Percentiles rank a stretch among this genome's conserved stretches.
These are phyloP conservation scores for Strobilomyces echinocephalus DNA, from an alignment of 768 basidiomycete species.

Conservation along the genomic window DNA sequence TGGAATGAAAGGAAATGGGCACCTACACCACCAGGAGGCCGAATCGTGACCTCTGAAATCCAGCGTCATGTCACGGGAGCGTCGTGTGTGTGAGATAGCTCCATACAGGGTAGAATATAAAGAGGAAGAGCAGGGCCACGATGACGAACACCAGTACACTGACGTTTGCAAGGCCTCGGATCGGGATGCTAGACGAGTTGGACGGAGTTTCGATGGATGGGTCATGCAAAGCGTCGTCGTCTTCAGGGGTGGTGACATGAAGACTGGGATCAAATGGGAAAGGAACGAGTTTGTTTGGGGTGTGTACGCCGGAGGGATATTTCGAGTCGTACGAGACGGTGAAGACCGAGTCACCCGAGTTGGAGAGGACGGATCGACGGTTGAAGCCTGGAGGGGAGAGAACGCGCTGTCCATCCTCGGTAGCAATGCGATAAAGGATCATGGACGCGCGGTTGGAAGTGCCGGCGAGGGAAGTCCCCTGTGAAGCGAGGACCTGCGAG, in stretches of 20 bases:
- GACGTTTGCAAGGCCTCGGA: conserved; percentile 64
- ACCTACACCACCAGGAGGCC: conserved; percentile 8
- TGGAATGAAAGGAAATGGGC: not conserved
- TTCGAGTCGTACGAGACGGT: conserved; percentile 55
- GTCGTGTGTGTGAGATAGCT: conserved; percentile 11
- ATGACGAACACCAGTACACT: conserved; percentile 62
- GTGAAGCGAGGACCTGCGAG: conserved; percentile 37
- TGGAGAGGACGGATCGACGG: conserved; percentile 45
- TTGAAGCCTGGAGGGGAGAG: conserved; percentile 33
- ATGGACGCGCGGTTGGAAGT: conserved; percentile 48
- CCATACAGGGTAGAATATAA: conserved; percentile 78
- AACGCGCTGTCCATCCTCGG: conserved; percentile 31
- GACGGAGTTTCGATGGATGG: conserved; percentile 35
- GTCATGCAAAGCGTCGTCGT: conserved; percentile 76
- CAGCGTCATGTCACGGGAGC: conserved; percentile 10
- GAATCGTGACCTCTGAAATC: no score
- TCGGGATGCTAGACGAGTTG: conserved; percentile 24
- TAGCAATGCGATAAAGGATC: conserved; percentile 59
- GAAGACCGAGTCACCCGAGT: conserved; percentile 48
- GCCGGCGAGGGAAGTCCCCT: conserved; percentile 11
- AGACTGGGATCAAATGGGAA: conserved; percentile 66
- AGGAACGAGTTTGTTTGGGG: conserved; percentile 45
- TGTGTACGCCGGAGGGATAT: conserved; percentile 47
- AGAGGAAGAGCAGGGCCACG: conserved; percentile 59
- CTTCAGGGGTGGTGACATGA: conserved; percentile 57